phyloP scores from a whole-genome alignment of 2,329 filamentous ascomycete genomes.

The Aspergillus sp. region DNA sequence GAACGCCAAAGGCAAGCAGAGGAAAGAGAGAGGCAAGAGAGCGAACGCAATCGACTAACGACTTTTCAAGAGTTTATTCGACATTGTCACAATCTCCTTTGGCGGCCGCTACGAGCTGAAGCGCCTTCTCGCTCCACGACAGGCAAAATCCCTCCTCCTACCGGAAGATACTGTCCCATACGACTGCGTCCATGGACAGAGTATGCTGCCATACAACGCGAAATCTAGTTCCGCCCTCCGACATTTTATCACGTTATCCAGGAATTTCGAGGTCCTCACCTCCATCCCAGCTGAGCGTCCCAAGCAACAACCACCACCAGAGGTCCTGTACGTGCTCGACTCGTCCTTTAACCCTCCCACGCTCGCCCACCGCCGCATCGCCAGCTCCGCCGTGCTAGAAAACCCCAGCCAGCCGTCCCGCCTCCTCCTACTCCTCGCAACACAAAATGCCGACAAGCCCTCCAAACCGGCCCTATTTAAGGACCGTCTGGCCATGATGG shows the following conservation, averaged over 20 bases:
- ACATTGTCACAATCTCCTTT: constrained; percentile 22
- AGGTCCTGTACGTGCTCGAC: constrained; percentile 62
- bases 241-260: constrained; percentile 41
- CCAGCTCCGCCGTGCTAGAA: constrained; percentile 51
- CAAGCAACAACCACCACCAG: constrained; percentile 19
- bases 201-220: no score
- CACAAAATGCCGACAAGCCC: constrained; percentile 66
- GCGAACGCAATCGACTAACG: constrained; percentile 12
- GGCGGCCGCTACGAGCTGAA: constrained; percentile 19
- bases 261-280: constrained; percentile 33
- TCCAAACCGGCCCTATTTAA: constrained; percentile 49
- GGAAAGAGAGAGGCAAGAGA: constrained; percentile 6
- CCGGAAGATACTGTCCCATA: constrained; percentile 24
- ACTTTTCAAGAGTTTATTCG: constrained; percentile 22
- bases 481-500: constrained; percentile 51
- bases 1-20: constrained; percentile 1
- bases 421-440: constrained; percentile 60
- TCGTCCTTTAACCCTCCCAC: constrained; percentile 68
- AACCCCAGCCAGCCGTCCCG: constrained; percentile 33
- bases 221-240: constrained; percentile 35
- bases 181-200: no score
- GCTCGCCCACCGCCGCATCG: constrained; percentile 57
- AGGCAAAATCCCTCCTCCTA: constrained; percentile 21
- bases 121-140: constrained; percentile 22
- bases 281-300: constrained; percentile 18